Evolutionary conservation across 139 green algal genomes (phyloP).

Genomic region (Coccomyxa sp.): DNA sequence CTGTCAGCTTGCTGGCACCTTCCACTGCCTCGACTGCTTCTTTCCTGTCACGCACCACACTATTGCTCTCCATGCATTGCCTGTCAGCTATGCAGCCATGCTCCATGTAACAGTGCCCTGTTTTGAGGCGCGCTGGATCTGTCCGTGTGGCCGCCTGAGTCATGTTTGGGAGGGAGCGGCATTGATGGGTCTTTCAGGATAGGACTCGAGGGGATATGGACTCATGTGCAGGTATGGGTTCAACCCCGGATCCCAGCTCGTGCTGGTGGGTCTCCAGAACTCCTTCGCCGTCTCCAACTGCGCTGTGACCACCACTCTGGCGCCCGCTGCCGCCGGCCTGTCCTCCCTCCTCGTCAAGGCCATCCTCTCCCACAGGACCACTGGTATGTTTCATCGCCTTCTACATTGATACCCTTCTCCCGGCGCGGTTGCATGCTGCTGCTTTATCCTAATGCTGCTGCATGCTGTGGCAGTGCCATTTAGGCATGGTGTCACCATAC

Average conservation of each 20-base stretch:
- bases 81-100: too few relatives aligned
- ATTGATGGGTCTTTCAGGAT: background rate
- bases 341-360: conserved; percentile 35
- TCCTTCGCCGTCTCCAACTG: conserved; percentile 18
- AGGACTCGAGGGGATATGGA: conserved; percentile 3
- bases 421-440: too few relatives aligned
- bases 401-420: too few relatives aligned
- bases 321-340: conserved; percentile 53
- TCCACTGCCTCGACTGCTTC: too few relatives aligned
- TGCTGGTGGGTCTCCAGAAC: conserved; percentile 32
- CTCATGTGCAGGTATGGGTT: too few relatives aligned
- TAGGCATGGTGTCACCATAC: background rate
- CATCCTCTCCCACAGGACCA: background rate
- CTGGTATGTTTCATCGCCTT: conserved; percentile 4
- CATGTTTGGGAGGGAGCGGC: background rate
- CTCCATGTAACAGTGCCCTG: too few relatives aligned
- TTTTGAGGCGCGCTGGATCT: too few relatives aligned
- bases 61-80: too few relatives aligned
- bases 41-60: too few relatives aligned
- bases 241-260: conserved; percentile 68
- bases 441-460: background rate
- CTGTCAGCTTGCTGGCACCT: too few relatives aligned
- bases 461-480: background rate
- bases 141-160: too few relatives aligned
- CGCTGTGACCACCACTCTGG: conserved; percentile 83